A percentile compares a stretch with the other conserved stretches of the same genome.
Conservation (phyloP, 1,139 yeast species). For the Lodderomyces oxycetoniae region DNA sequence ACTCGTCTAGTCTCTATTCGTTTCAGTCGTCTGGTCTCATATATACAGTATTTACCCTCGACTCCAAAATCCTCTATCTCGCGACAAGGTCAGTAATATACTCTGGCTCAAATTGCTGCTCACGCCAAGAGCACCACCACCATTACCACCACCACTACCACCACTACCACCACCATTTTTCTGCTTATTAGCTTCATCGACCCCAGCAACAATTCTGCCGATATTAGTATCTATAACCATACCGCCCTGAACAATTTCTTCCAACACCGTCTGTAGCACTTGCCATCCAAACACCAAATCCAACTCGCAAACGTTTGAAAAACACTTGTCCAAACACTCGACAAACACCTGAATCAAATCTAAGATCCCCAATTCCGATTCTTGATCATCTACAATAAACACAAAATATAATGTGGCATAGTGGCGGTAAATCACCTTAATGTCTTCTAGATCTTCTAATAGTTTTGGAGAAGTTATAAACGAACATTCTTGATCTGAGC, state of each 20-base stretch:
- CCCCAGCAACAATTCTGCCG: constrained; percentile 74
- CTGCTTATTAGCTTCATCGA: constrained; percentile 56
- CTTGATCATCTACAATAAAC: constrained; percentile 93
- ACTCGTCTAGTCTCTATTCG: too few relatives aligned
- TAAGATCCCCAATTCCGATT: constrained; percentile 86
- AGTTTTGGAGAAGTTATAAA: constrained; percentile 78
- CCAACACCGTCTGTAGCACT: constrained; percentile 83
- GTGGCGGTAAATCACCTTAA: constrained; percentile 87
- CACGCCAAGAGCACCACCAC: constrained; percentile 2
- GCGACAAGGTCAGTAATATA: constrained; percentile 41
- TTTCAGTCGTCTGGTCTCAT: too few relatives aligned
- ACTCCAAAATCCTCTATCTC: constrained; percentile 47
- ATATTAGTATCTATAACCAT: constrained; percentile 97
- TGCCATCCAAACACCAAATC: constrained; percentile 98
- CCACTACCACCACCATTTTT: constrained; percentile 19
- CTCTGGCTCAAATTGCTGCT: constrained; percentile 19
- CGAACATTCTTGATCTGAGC: constrained; percentile 73
- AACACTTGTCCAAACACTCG: constrained; percentile 88
- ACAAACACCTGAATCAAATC: constrained; percentile 97
- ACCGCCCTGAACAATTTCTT: constrained; percentile 95
- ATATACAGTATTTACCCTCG: constrained; percentile 8
- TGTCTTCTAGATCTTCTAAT: constrained; percentile 67
- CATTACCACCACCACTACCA: constrained; percentile 1
- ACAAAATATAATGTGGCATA: constrained; percentile 94
- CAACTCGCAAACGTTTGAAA: constrained; percentile 89